Conservation (phyloP, 345 rosid species). For the Brassica carinata region DNA sequence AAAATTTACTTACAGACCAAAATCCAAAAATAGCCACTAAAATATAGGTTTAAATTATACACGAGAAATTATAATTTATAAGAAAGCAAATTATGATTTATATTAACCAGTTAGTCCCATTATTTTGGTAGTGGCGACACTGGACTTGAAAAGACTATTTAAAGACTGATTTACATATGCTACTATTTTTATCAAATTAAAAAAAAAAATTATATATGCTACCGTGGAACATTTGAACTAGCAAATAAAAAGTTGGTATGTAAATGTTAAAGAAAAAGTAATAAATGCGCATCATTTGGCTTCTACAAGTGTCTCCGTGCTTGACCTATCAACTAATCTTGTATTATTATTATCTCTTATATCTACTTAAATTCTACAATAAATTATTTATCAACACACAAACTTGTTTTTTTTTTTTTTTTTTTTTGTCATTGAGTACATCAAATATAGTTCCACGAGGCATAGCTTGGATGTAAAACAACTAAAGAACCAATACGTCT, state of each 20-base stretch:
- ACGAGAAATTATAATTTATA: not conserved
- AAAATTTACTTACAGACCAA: not conserved
- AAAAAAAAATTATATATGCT: not conserved
- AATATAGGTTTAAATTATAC: not conserved
- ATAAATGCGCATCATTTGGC: not conserved
- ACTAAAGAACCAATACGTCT: no score
- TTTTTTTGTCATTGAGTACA: no score
- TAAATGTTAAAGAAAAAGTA: slow-evolving; percentile 14
- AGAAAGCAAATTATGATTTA: not conserved
- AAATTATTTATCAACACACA: no score
- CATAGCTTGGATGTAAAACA: no score
- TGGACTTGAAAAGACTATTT: not conserved
- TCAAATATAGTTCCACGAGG: no score
- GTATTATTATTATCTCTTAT: not conserved
- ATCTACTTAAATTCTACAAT: not conserved
- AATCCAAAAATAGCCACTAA: not conserved
- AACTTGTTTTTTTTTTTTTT: no score
- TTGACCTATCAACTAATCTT: slow-evolving; percentile 8
- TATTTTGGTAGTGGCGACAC: not conserved
- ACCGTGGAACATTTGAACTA: not conserved
- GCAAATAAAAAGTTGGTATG: not conserved
- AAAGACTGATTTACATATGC: not conserved
- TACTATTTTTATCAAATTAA: not conserved
- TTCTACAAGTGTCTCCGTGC: slow-evolving; percentile 23
- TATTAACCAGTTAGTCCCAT: not conserved